These are phyloP conservation scores for Pharnaceum exiguum DNA, from an alignment of 148 eudicot species.

Conservation along the genomic window DNA sequence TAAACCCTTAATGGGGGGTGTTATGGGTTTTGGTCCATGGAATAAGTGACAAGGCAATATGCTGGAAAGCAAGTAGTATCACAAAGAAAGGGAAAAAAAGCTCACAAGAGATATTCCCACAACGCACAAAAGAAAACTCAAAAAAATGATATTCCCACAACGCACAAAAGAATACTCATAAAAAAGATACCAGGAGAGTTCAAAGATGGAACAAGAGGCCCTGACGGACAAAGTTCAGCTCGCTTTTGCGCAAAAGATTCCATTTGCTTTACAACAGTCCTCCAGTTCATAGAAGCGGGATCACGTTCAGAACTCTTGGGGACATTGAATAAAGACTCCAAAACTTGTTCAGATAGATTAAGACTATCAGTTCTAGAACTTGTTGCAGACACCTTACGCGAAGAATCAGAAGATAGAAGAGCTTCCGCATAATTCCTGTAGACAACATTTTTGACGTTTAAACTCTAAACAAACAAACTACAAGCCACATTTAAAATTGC, in stretches of 20 bases:
- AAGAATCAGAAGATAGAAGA: slow-evolving; percentile 43
- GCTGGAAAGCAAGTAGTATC: too few relatives aligned
- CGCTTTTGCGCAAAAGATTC: slow-evolving; percentile 67
- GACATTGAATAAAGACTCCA: slow-evolving; percentile 73
- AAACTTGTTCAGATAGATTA: slow-evolving; percentile 62
- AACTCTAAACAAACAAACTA: too few relatives aligned
- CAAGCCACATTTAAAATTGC: too few relatives aligned
- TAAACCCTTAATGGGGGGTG: too few relatives aligned
- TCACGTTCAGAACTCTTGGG: slow-evolving; percentile 62
- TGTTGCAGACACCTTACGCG: slow-evolving; percentile 21
- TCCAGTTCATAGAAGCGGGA: slow-evolving; percentile 83
- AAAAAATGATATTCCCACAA: too few relatives aligned
- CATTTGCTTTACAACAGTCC: slow-evolving; percentile 72
- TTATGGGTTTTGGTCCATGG: too few relatives aligned
- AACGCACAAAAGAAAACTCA: too few relatives aligned
- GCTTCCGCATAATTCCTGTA: slow-evolving; percentile 61
- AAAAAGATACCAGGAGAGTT: slow-evolving; percentile 41
- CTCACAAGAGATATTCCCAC: too few relatives aligned
- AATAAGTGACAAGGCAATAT: too few relatives aligned
- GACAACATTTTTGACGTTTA: too few relatives aligned
- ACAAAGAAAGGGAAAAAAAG: too few relatives aligned
- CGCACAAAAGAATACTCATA: neutral
- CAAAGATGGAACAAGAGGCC: slow-evolving; percentile 30
- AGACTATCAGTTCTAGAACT: slow-evolving; percentile 26
- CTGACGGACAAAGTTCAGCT: slow-evolving; percentile 34